Evolutionary conservation across 1,284 basidiomycete species (phyloP), one percentile per base, ranked within the genome.

Genomic region (Takashimella tepidaria): DNA sequence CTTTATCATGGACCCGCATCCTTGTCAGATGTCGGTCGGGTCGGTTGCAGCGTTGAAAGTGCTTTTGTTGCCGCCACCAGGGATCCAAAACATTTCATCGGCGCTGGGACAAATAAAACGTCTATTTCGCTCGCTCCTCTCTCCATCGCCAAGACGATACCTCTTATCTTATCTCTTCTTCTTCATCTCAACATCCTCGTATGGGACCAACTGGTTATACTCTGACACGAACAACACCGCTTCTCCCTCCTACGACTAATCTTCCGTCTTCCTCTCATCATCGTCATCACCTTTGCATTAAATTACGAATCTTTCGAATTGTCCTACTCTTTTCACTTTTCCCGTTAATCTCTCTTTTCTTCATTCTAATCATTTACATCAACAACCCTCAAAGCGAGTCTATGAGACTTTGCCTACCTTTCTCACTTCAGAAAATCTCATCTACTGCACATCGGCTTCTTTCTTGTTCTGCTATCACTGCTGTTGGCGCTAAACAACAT

Each of bases 321-420:
- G 42, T 41, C 23, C 47, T 50, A 20, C 43, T 41, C n/a, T 5
- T 37, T 5, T 37, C 31, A 16, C 31, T 37, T 16, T 16, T 37
- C 16, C 31, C 31, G 8, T 16, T 37, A 8, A 8, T 37, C 31
- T 37, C 31, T 8, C 19, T 54, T 24, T 13, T 45, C 40, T 25
- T 55, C 25, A 16, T 58, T 41, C 22, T 51, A 31, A 19, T 37
- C 45, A 45, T 55, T 42, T 19, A 53, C 22, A 1, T 45, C 5
- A 45, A 45, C 52, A 12, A 31, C 26, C 20, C 45, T 20, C 43
- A n/a, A n/a, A 47, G 47, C 22, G 21, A 54, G 61, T 66, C 57
- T 55, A 68, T 69, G 69, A 62, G 68, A 27, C 54, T 64, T 40
- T 72, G 69, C 55, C 51, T 69, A 1, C 72, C 72, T 0, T 58